Conservation (phyloP, 1,139 yeast species). For the Hanseniaspora uvarum region DNA sequence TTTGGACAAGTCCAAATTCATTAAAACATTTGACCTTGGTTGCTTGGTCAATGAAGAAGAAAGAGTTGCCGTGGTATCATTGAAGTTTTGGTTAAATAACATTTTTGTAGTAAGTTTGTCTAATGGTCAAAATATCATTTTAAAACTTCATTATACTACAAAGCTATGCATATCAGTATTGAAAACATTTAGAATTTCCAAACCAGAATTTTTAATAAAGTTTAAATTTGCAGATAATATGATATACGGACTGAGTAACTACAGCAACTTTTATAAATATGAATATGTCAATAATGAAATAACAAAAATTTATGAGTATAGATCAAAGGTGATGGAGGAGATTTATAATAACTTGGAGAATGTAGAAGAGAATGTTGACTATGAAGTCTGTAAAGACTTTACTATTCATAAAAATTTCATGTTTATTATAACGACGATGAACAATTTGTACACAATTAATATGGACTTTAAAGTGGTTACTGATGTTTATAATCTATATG, state of each 20-base stretch:
- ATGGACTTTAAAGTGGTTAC: background rate
- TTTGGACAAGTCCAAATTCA: background rate
- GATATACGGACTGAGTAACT: conserved; percentile 1
- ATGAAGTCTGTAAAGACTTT: conserved; percentile 6
- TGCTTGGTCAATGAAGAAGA: background rate
- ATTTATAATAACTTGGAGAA: background rate
- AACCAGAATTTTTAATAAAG: background rate
- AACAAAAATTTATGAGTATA: background rate
- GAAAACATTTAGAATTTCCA: background rate
- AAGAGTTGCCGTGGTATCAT: background rate
- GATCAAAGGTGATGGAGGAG: conserved; percentile 3
- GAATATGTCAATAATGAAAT: background rate
- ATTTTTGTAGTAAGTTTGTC: conserved; percentile 1
- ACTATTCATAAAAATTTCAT: background rate
- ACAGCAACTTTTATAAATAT: background rate
- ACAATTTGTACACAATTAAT: conserved; percentile 9
- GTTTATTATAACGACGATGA: background rate
- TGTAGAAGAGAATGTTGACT: background rate
- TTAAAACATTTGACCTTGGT: background rate
- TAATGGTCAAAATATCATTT: background rate
- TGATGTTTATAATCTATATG: conserved; percentile 5
- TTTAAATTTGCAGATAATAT: background rate
- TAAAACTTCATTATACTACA: background rate
- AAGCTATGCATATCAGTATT: background rate
- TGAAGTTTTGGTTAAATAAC: conserved; percentile 13